Base-by-base conservation (phyloP, 768 basidiomycete genomes). In the Lactifluus hygrophoroides region DNA sequence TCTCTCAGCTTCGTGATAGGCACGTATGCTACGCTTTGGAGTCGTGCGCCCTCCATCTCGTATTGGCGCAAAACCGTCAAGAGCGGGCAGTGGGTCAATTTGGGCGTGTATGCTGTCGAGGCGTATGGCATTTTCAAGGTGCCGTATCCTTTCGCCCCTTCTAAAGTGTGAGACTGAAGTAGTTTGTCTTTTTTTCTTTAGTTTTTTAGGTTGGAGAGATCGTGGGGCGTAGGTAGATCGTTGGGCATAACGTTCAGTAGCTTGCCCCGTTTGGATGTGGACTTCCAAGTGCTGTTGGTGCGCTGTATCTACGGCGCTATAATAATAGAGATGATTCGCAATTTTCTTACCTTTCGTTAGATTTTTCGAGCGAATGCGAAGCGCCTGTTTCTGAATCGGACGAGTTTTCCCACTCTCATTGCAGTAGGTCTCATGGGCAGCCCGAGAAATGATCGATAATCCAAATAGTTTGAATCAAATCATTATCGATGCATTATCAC, bases 101-200 rank as follows among this genome's bases (percentile, higher is more conserved):
- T 91, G 25, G 83, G 83, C 10, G 70, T 91, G 17, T 90, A 92
- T 68, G 90, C 81, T 8, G 67, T 91, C 23, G 90, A 95, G 73
- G 92, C 90, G 32, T 95, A 94, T 69, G 85, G 86, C 16, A 86
- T 95, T 66, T 95, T 88, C 79, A 89, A 89, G 77, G 88, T 86
- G 61, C 34, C 80, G 14, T 16, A 5, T 11, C 8, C n/a, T 70
- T 0, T 44, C 16, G 16, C 10, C 8, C 35, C 34, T 6, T 25
- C 27, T 7, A 14, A 35, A 5, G 14, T 2, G 14, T 17, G 34
- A 16, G 17, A n/a, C 32, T 53, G 58, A 14, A 55, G 1, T 5
- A 44, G 38, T 57, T 3, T 30, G 17, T n/a, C n/a, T n/a, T n/a
- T 60, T n/a, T n/a, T 28, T 62, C 5, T 5, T 32, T 32, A 5